Evolutionary conservation across 257 asterid species (phyloP).

Genomic region (Scutellaria barbata): DNA sequence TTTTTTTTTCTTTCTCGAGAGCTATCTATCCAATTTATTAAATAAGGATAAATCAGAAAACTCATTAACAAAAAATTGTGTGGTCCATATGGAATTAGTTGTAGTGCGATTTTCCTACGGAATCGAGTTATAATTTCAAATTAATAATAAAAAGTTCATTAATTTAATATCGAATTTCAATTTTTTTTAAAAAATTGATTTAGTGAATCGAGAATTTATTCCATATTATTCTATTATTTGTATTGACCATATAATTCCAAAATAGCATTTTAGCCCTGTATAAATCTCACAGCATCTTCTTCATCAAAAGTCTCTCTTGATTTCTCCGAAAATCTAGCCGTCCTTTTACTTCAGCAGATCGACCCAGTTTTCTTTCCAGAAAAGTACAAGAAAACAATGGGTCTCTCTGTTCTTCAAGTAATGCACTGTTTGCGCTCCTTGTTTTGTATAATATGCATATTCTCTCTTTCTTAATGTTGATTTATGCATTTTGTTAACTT

Average conservation of each 20-base stretch:
- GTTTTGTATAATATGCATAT: background rate
- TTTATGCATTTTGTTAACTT: constrained; percentile 23
- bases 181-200: too few species aligned
- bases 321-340: constrained; percentile 40
- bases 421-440: constrained; percentile 16
- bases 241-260: constrained; percentile 6
- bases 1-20: too few species aligned
- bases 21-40: too few species aligned
- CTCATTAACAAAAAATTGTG: too few species aligned
- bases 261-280: constrained; percentile 37
- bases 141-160: too few species aligned
- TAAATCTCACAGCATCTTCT: constrained; percentile 1
- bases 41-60: too few species aligned
- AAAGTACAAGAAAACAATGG: constrained; percentile 37
- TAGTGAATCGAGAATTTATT: too few species aligned
- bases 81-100: too few species aligned
- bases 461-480: constrained; percentile 8
- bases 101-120: too few species aligned
- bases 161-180: too few species aligned
- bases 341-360: constrained; percentile 21
- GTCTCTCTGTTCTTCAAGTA: constrained; percentile 53
- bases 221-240: background rate
- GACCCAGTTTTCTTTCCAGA: constrained; percentile 11
- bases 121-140: too few species aligned
- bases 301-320: constrained; percentile 29